phyloP scores from a whole-genome alignment of 495 filamentous ascomycete species.

The Choiromyces venosus region DNA sequence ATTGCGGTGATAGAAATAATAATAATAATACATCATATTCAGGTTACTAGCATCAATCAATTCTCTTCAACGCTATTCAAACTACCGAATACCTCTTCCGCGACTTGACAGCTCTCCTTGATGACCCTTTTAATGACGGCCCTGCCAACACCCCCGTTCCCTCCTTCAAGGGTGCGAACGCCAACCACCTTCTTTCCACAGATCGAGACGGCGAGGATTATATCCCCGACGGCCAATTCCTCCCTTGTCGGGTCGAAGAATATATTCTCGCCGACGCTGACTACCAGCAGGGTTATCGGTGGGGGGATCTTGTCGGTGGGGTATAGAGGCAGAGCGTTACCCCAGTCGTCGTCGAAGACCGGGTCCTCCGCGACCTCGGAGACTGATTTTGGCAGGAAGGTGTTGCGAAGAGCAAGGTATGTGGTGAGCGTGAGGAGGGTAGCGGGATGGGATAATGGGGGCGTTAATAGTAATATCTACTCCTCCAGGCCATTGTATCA shows the following conservation, averaged over 20 bases:
- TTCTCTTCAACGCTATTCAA: slow-evolving; percentile 58
- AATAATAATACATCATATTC: neutral
- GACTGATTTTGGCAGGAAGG: slow-evolving; percentile 74
- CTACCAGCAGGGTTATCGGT: slow-evolving; percentile 82
- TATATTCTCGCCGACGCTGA: slow-evolving; percentile 77
- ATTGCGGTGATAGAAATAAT: no score
- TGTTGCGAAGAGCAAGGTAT: slow-evolving; percentile 87
- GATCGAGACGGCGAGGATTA: slow-evolving; percentile 73
- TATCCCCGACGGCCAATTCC: slow-evolving; percentile 87
- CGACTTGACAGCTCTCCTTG: slow-evolving; percentile 31
- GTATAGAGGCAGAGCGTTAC: slow-evolving; percentile 70
- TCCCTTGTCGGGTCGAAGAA: slow-evolving; percentile 89
- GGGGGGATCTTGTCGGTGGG: slow-evolving; percentile 50
- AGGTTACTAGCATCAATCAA: slow-evolving; percentile 29
- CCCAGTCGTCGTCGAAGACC: slow-evolving; percentile 98
- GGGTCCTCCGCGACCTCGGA: slow-evolving; percentile 90
- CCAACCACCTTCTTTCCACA: slow-evolving; percentile 41
- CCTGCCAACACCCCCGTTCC: slow-evolving; percentile 34
- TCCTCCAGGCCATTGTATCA: slow-evolving; percentile 2
- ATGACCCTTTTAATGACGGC: slow-evolving; percentile 33
- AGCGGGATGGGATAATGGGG: slow-evolving; percentile 82
- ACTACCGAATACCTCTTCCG: slow-evolving; percentile 66
- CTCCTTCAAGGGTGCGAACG: slow-evolving; percentile 38
- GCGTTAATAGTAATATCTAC: slow-evolving; percentile 88
- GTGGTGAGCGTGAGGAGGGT: slow-evolving; percentile 88